Percentiles rank a stretch among this genome's conserved stretches.
Evolutionary conservation across 2,329 filamentous ascomycete genomes (phyloP).

Genomic region (Xylaria sp.): DNA sequence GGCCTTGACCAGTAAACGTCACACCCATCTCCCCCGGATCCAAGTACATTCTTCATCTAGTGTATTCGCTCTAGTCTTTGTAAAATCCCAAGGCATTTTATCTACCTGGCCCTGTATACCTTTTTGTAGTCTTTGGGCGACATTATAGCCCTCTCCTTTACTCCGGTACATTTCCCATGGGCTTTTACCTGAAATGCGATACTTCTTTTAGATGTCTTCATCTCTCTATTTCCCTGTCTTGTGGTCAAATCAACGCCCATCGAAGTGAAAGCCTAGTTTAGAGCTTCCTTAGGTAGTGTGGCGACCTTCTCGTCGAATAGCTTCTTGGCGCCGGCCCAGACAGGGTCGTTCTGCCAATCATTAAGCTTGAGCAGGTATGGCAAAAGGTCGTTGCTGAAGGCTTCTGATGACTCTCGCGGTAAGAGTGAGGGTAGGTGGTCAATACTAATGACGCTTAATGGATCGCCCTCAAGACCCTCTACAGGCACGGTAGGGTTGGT

Average conservation of each 20-base stretch:
- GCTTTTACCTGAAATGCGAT: background rate
- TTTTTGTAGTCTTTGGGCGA: slow-evolving; percentile 3
- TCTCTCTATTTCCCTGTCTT: background rate
- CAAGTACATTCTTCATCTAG: background rate
- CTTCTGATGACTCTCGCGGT: slow-evolving; percentile 86
- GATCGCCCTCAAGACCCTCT: slow-evolving; percentile 66
- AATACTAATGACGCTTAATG: slow-evolving; percentile 85
- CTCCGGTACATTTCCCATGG: background rate
- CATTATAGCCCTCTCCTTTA: background rate
- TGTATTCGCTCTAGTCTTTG: slow-evolving; percentile 11
- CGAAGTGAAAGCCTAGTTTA: slow-evolving; percentile 16
- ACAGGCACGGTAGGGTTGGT: slow-evolving; percentile 86
- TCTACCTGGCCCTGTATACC: background rate
- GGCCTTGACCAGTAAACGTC: background rate
- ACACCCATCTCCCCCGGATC: background rate
- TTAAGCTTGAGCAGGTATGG: slow-evolving; percentile 82
- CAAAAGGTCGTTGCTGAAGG: slow-evolving; percentile 81
- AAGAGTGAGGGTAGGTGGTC: slow-evolving; percentile 87
- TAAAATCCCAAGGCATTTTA: background rate
- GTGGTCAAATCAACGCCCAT: background rate
- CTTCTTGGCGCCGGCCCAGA: slow-evolving; percentile 89
- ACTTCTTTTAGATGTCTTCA: background rate
- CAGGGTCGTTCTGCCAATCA: slow-evolving; percentile 75
- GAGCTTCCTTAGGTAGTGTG: slow-evolving; percentile 65
- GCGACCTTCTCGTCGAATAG: slow-evolving; percentile 85